phyloP scores from a whole-genome alignment of 2,329 filamentous ascomycete species.

The Byssoonygena ceratinophila region DNA sequence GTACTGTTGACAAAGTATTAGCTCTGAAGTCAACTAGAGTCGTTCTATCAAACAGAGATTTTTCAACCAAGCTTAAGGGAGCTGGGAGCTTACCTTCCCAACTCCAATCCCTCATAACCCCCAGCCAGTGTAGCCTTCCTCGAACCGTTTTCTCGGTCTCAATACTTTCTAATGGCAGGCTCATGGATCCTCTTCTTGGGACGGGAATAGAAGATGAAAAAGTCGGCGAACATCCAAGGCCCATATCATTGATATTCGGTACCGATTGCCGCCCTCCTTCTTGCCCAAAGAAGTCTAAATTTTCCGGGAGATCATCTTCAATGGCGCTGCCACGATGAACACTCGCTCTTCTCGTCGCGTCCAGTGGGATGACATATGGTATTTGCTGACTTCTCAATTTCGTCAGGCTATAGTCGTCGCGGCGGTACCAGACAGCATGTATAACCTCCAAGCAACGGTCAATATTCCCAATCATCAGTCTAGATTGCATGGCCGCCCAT shows the following conservation, averaged over 20 bases:
- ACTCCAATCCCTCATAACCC: slow-evolving; percentile 61
- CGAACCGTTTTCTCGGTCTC: slow-evolving; percentile 55
- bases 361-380: slow-evolving; percentile 16
- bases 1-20: too few relatives aligned
- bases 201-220: background rate
- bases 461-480: slow-evolving; percentile 58
- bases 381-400: slow-evolving; percentile 26
- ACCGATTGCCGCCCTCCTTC: slow-evolving; percentile 2
- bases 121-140: slow-evolving; percentile 57
- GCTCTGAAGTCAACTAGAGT: too few relatives aligned
- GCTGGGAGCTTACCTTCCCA: slow-evolving; percentile 54
- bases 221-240: background rate
- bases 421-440: slow-evolving; percentile 55
- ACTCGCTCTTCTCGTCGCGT: slow-evolving; percentile 16
- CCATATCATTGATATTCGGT: background rate
- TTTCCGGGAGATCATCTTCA: background rate
- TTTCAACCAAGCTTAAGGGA: too few relatives aligned
- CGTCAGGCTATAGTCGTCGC: slow-evolving; percentile 44
- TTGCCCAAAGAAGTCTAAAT: background rate
- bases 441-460: slow-evolving; percentile 56
- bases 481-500: slow-evolving; percentile 50
- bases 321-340: slow-evolving; percentile 1
- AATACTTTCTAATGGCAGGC: slow-evolving; percentile 35
- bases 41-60: too few relatives aligned
- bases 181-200: slow-evolving; percentile 19